Evolutionary conservation across 352 stramenopile genomes (phyloP).

Genomic region (Hyaloperonospora arabidopsidis): DNA sequence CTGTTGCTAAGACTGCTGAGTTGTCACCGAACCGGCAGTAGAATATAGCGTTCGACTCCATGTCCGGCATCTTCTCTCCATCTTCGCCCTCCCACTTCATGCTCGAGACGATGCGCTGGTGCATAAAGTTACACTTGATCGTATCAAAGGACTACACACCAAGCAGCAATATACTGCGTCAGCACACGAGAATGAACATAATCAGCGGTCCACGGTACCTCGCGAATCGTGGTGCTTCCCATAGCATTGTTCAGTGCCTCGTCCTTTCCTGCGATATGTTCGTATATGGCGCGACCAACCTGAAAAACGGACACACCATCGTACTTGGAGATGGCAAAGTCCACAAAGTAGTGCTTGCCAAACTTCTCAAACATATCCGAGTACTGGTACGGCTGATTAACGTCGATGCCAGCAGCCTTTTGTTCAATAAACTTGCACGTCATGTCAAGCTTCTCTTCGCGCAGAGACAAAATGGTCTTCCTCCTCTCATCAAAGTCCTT

Average conservation of each 20-base stretch:
- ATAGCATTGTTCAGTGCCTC: constrained; percentile 47
- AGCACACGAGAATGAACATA: not conserved
- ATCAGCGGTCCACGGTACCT: constrained; percentile 15
- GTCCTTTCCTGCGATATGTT: constrained; percentile 61
- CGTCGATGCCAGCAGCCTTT: constrained; percentile 47
- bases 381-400: constrained; percentile 58
- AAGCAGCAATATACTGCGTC: not conserved
- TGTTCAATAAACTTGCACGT: constrained; percentile 76
- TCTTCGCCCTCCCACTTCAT: constrained; percentile 53
- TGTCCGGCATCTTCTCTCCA: constrained; percentile 42
- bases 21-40: constrained; percentile 58
- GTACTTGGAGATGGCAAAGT: constrained; percentile 70
- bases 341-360: constrained; percentile 71
- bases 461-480: constrained; percentile 46
- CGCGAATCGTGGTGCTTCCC: constrained; percentile 52
- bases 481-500: constrained; percentile 56
- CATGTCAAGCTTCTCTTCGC: constrained; percentile 73
- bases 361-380: constrained; percentile 78
- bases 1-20: constrained; percentile 51
- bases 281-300: constrained; percentile 59
- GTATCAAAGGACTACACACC: constrained; percentile 44
- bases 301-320: constrained; percentile 55
- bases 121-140: constrained; percentile 77
- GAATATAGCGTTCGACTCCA: constrained; percentile 70
- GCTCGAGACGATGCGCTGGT: constrained; percentile 70